Conservation (phyloP, 306 rosid genomes). For the Ceratonia siliqua region DNA sequence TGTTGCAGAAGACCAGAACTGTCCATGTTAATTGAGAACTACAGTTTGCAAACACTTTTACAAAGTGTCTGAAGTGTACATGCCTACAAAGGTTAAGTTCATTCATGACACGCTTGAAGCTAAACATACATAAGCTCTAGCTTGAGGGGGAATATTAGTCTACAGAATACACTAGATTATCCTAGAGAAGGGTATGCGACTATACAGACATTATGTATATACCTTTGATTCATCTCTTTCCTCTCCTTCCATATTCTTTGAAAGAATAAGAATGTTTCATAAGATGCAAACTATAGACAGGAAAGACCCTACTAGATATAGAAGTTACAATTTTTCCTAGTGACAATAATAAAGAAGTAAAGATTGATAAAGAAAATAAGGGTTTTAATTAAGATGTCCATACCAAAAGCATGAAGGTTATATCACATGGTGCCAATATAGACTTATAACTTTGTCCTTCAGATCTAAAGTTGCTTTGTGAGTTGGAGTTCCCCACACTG, state of each 20-base stretch:
- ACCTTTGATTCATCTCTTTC: neutral
- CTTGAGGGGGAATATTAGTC: neutral
- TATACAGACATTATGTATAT: neutral
- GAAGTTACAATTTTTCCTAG: neutral
- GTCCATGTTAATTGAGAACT: neutral
- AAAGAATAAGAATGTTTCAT: neutral
- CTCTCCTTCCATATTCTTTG: neutral
- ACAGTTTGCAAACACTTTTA: neutral
- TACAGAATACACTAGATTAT: neutral
- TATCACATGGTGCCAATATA: constrained; percentile 83
- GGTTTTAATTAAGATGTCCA: constrained; percentile 23
- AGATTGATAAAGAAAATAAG: neutral
- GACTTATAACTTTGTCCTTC: constrained; percentile 50
- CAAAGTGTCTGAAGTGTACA: neutral
- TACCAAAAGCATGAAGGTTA: constrained; percentile 74
- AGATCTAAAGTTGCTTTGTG: constrained; percentile 32
- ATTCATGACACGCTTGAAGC: neutral
- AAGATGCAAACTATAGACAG: constrained; percentile 9
- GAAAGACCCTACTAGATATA: neutral
- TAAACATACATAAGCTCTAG: neutral
- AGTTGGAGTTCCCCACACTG: constrained; percentile 34
- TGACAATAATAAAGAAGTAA: constrained; percentile 20
- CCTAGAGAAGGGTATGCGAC: neutral
- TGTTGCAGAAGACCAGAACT: neutral
- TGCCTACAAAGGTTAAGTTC: too few relatives aligned